phyloP scores from a whole-genome alignment of 78 protist genomes.

The Abeoforma whisleri region DNA sequence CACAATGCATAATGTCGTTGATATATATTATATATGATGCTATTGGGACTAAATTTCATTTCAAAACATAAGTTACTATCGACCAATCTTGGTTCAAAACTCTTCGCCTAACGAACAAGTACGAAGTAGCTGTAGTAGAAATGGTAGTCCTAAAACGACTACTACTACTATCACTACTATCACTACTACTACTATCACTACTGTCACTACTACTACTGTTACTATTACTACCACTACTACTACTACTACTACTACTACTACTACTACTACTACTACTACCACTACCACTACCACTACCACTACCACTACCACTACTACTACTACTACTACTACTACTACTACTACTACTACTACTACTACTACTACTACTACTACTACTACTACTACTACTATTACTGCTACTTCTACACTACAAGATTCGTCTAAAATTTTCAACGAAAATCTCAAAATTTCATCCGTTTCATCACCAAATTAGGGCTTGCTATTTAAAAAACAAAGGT shows the following conservation, averaged over 20 bases:
- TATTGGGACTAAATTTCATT: no score
- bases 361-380: background rate
- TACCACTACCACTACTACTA: background rate
- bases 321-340: background rate
- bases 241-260: background rate
- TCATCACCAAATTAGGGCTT: no score
- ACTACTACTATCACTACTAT: background rate
- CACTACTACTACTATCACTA: background rate
- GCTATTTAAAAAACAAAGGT: no score
- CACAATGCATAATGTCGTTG: no score
- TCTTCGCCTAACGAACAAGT: no score
- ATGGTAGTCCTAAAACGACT: background rate
- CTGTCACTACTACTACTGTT: background rate
- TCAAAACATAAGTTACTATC: no score
- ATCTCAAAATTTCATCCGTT: no score
- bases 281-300: constrained; percentile 8
- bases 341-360: background rate
- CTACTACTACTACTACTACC: background rate
- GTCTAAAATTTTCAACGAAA: no score
- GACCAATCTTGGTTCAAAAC: no score
- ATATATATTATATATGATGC: no score
- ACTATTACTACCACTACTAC: background rate
- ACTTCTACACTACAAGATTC: background rate
- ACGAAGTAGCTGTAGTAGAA: no score
- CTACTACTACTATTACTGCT: background rate